Evolutionary conservation across 108 stramenopile species (phyloP), one percentile per base, ranked within the genome.

Genomic region (Cyclostephanos tholiformis): DNA sequence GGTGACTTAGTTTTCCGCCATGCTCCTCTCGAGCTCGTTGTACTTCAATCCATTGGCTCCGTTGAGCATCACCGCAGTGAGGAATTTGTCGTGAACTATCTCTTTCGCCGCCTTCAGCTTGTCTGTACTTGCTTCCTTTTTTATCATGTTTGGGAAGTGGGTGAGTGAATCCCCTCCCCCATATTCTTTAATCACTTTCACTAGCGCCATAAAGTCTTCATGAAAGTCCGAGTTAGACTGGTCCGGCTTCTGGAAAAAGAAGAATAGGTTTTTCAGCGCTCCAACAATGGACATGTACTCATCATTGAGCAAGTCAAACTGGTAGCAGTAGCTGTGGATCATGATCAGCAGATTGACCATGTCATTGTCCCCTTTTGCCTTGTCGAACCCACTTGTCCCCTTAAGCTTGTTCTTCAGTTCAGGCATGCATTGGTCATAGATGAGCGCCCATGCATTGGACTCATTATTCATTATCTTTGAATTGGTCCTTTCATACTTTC

Each of bases 361-460:
- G 36, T 64, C 63, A 36, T 38, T 19, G 2, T 13, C 13, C 12
- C 4, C 36, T 36, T 9, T 29, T 6, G 35, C 32, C 36, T 29
- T n/a, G 2, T 36, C n/a, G 36, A 32, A 64, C 14, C n/a, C 32
- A 17, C 2, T 19, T 4, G 63, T 64, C 4, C 63, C 63, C 2
- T 64, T 32, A 3, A 64, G 63, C 32, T 64, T 13, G 2, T 14
- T 39, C 2, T 36, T 13, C 2, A 64, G 63, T 2, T 13, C 13
- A 20, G 30, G 17, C 63, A 32, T 7, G 32, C 63, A 64, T 64
- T 64, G 63, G 20, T 20, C 36, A 38, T 64, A 64, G 20, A 64
- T 39, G 4, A 64, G 26, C 17, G 35, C 63, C n/a, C n/a, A n/a
- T n/a, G n/a, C 63, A 6, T 20, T 29, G 2, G 63, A 30, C 36